Evolutionary conservation across 768 basidiomycete genomes (phyloP), one percentile per base, ranked within the genome.

Genomic region (Multifurca ochricompacta): DNA sequence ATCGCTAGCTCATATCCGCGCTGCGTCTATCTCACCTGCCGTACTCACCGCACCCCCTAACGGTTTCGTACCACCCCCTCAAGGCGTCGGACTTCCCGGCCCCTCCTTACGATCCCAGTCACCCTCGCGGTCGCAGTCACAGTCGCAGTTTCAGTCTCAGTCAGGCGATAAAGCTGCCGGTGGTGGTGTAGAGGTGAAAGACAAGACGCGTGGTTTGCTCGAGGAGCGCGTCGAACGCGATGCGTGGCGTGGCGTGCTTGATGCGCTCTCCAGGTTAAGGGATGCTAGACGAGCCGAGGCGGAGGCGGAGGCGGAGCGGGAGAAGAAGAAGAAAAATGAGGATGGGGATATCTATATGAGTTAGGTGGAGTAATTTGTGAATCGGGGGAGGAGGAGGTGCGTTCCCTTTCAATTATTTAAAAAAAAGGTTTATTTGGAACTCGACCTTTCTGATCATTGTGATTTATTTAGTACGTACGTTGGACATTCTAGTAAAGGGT

Each of bases 11-110:
- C 87, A 90, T 61, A 85, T 91, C 55, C 77, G 87, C 10, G 81
- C 85, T 63, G 85, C 87, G 9, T 82, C 87, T 60, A 87, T 91
- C 64, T 85, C 88, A 37, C 87, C 88, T 8, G 86, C 87, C n/a
- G 83, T 87, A n/a, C 88, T 91, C 63, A 85, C 83, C 45, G 87
- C 88, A 1, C 87, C 87, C 31, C 77, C 81, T 6, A 77, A 75
- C 0, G 80, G 79, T 25, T 87, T 88, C 65, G 71, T 89, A 9
- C 88, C 87, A 6, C 83, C 87, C 3, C 83, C 86, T 6, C 79
- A 88, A 14, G 88, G 88, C 6, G 86, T 89, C 11, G 85, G 85
- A 3, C 74, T 87, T 48, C 85, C 88, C 42, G 62, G n/a, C 73
- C 10, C 59, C 65, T 21, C 59, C 65, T 6, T 70, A 71, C 28